Evolutionary conservation across 805 yeast genomes (phyloP).

Genomic region (Hanseniaspora valbyensis): DNA sequence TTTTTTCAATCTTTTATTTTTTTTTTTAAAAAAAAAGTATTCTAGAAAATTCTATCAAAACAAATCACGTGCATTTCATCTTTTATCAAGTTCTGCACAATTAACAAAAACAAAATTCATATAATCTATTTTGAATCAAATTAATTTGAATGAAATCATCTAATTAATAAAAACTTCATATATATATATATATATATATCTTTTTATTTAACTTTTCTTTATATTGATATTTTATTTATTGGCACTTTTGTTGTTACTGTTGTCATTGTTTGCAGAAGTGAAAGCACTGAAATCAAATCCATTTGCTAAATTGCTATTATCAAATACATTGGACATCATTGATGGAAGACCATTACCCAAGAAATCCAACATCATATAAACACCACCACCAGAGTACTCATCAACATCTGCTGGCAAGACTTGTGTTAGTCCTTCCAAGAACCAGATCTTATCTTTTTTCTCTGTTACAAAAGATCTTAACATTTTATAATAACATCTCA

Average conservation of each 20-base stretch:
- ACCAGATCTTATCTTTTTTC: constrained; percentile 87
- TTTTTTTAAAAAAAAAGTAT: neutral
- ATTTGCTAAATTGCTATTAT: neutral
- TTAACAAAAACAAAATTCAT: too few relatives aligned
- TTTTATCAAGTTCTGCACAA: too few relatives aligned
- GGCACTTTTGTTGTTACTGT: neutral
- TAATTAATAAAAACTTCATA: too few relatives aligned
- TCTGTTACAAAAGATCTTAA: constrained; percentile 73
- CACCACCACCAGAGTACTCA: constrained; percentile 80
- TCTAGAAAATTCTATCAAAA: neutral
- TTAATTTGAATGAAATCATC: too few relatives aligned
- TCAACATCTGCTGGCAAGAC: constrained; percentile 89
- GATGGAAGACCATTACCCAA: constrained; percentile 56
- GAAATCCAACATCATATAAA: constrained; percentile 85
- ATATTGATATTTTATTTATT: neutral
- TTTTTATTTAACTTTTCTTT: neutral
- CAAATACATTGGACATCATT: constrained; percentile 34
- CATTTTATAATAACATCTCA: constrained; percentile 76
- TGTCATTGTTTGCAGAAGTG: neutral
- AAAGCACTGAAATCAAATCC: constrained; percentile 4
- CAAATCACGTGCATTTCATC: too few relatives aligned
- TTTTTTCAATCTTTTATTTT: too few relatives aligned
- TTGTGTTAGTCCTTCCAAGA: constrained; percentile 78
- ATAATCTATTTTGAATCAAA: too few relatives aligned
- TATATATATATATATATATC: too few relatives aligned